Base-by-base conservation (phyloP, 805 yeast genomes). In the Kluyveromyces starmeri region DNA sequence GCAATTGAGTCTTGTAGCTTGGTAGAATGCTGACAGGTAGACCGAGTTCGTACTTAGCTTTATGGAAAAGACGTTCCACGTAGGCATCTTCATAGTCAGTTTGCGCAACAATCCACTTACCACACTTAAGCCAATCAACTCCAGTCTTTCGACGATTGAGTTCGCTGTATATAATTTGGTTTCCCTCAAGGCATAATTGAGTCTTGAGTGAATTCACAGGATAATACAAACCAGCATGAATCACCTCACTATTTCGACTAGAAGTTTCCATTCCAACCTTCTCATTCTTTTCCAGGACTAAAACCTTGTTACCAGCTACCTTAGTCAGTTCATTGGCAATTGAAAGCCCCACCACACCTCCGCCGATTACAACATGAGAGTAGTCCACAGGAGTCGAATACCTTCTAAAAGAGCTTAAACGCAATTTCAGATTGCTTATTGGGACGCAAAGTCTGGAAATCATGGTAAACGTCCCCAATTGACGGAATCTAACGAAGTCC, bases 21-120 rank as follows among this genome's bases (percentile, higher is more conserved):
- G 76, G 53, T 1, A 83, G 51, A 49, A 78, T 68, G 20, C 71
- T 69, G 0, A 80, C 73, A 1, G 82, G 79, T 0, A 78, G 75
- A 1, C 71, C 75, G 8, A 81, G 53, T 3, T 51, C 53, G 3
- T 58, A 51, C 30, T 55, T 42, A 4, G 84, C 70, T 33, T 69
- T 71, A 7, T 56, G 56, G 44, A 70, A 67, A 41, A 86, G 48
- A 16, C 59, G 54, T 26, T 73, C 70, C 27, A 86, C 61, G 47
- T 72, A 75, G 18, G 75, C 75, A 25, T 62, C 65, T 48, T 86
- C 88, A 1, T 41, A 41, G 15, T 75, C 84, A 32, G 66, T 66
- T 51, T 85, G 95, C 0, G 96, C 95, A 11, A 86, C 86, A 3
- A 86, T 59, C 86, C 94, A 82, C 53, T 86, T 78, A 13, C 92